Conservation (phyloP, 2,329 filamentous ascomycete species). For the Fusarium udum region DNA sequence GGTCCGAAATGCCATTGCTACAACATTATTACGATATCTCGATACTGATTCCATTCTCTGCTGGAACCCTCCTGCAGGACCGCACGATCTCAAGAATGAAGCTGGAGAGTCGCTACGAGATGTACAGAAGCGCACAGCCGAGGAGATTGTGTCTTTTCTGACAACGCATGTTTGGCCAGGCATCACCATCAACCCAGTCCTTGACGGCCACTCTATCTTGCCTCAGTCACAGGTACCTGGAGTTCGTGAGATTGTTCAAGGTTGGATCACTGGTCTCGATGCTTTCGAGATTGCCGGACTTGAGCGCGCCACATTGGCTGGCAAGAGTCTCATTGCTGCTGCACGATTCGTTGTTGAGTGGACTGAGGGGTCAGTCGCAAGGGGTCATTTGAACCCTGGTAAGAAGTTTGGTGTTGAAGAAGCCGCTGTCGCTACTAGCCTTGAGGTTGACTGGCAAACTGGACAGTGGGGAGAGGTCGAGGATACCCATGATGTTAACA, state of each 20-base stretch:
- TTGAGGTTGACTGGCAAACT: constrained; percentile 93
- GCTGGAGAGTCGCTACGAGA: constrained; percentile 71
- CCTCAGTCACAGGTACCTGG: constrained; percentile 76
- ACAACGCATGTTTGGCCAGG: constrained; percentile 83
- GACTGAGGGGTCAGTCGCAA: constrained; percentile 75
- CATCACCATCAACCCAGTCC: constrained; percentile 78
- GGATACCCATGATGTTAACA: constrained; percentile 96
- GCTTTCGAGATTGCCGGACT: constrained; percentile 87
- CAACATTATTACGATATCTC: constrained; percentile 82
- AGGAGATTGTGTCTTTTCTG: constrained; percentile 77
- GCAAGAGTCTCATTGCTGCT: constrained; percentile 85
- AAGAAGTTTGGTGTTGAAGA: constrained; percentile 80
- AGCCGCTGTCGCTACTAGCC: constrained; percentile 77
- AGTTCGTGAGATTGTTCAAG: constrained; percentile 79
- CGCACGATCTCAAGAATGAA: constrained; percentile 58
- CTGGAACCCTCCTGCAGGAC: constrained; percentile 73
- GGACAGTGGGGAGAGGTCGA: constrained; percentile 95
- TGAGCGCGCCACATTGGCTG: constrained; percentile 83
- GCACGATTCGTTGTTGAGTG: constrained; percentile 84
- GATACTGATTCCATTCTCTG: constrained; percentile 93
- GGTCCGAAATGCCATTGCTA: constrained; percentile 71
- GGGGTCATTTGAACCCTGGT: constrained; percentile 50
- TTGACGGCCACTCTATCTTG: constrained; percentile 80
- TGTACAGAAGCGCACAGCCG: constrained; percentile 74
- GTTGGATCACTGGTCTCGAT: constrained; percentile 78